These are phyloP conservation scores for Terfezia boudieri DNA, from an alignment of 495 filamentous ascomycete genomes.

Conservation along the genomic window DNA sequence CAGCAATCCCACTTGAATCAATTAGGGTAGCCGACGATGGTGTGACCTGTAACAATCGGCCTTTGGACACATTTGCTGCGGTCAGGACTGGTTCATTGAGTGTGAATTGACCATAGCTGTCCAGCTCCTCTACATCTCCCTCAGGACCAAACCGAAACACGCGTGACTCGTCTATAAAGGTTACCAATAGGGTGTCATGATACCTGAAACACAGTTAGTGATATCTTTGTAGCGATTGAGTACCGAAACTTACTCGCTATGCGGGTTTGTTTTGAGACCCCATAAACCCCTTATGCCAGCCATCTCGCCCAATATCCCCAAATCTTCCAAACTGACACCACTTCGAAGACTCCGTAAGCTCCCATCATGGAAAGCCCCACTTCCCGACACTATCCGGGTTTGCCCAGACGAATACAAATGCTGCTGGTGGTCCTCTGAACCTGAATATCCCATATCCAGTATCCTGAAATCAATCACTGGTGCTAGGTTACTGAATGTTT, in stretches of 20 bases:
- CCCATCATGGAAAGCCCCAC: slow-evolving; percentile 69
- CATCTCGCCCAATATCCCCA: slow-evolving; percentile 64
- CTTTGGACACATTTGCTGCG: slow-evolving; percentile 36
- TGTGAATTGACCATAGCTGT: slow-evolving; percentile 43
- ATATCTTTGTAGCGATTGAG: slow-evolving; percentile 19
- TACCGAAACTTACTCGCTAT: slow-evolving; percentile 4
- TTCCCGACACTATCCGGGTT: slow-evolving; percentile 78
- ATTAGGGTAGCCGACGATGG: slow-evolving; percentile 35
- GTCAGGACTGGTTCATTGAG: slow-evolving; percentile 53
- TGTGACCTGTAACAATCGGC: slow-evolving; percentile 59
- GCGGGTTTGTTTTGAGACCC: slow-evolving; percentile 23
- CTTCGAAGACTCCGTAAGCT: slow-evolving; percentile 73
- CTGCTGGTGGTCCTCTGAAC: slow-evolving; percentile 35
- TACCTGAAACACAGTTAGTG: slow-evolving; percentile 9
- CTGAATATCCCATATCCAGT: slow-evolving; percentile 79
- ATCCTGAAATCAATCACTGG: slow-evolving; percentile 83
- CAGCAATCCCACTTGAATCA: slow-evolving; percentile 46
- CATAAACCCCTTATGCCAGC: slow-evolving; percentile 49
- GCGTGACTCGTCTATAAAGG: slow-evolving; percentile 64
- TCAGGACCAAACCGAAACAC: slow-evolving; percentile 52
- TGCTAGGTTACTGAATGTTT: slow-evolving; percentile 64
- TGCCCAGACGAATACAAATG: slow-evolving; percentile 55
- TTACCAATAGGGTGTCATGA: slow-evolving; percentile 52
- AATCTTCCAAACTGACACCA: slow-evolving; percentile 79
- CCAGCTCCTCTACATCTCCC: slow-evolving; percentile 71